Base-by-base conservation (phyloP, 1,284 basidiomycete species). In the Amylostereum chailletii region DNA sequence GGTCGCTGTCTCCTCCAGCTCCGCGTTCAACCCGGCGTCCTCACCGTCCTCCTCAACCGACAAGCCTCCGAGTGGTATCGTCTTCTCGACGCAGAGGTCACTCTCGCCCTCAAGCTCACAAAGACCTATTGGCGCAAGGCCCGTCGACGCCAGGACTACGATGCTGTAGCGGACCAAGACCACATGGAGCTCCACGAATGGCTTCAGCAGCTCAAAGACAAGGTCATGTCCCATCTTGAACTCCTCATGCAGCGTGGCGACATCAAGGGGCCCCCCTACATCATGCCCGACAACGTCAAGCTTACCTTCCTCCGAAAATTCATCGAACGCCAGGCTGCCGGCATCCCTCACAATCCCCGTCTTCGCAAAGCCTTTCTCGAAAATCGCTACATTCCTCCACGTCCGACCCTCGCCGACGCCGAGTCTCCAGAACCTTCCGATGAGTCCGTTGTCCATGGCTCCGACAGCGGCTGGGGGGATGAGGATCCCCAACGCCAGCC, bases 131-230 rank as follows among this genome's bases (percentile, higher is more conserved):
- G 85, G 85, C 74, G 85, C 55, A 88, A 88, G 62, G 74, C 74
- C 8, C 72, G 85, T 49, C 72, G 86, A 64, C 77, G 85, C 52
- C 85, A 88, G 65, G 86, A 88, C 65, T 88, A 88, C 67, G 84
- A 88, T 59, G 77, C 83, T 46, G 77, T 82, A 47, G 86, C 85
- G 1, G 85, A 88, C 69, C 86, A 88, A 63, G 86, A 88, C 61
- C 85, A 88, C 58, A 88, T 88, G 86, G 85, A 88, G 61, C 67
- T 88, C 29, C 86, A 88, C 58, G 85, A 88, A 62, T 88, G 85
- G 85, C 69, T 88, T 1, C 85, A 88, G 60, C 85, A 88, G 63
- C 71, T 88, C 56, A 88, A 88, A 64, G 85, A 88, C 66, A 88
- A 88, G 65, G 86, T 83, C 47, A 88, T 88, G 86, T 84, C 83